A percentile compares a stretch with the other conserved stretches of the same genome.
These are phyloP conservation scores for Saccharomyces hybrid DNA, from an alignment of 1,139 yeast species.

Conservation along the genomic window DNA sequence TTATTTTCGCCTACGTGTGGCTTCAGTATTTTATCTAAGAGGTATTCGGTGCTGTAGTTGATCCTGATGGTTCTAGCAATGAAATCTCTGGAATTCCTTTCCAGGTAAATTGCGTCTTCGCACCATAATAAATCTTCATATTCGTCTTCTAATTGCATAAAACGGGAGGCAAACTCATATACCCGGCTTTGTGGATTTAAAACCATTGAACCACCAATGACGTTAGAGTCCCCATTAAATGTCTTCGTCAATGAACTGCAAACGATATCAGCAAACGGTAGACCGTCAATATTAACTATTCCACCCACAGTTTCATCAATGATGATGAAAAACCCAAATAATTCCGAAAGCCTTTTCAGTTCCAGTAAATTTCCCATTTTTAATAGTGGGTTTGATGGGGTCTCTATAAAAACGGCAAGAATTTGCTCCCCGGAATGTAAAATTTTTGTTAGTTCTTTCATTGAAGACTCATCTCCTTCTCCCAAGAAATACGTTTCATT, in stretches of 20 bases:
- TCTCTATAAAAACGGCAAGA: slow-evolving; percentile 74
- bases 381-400: slow-evolving; percentile 87
- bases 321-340: slow-evolving; percentile 66
- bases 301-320: slow-evolving; percentile 95
- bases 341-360: slow-evolving; percentile 56
- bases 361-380: slow-evolving; percentile 70
- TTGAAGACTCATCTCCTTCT: slow-evolving; percentile 66
- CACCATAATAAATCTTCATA: slow-evolving; percentile 80
- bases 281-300: slow-evolving; percentile 71
- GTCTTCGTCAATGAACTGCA: slow-evolving; percentile 86
- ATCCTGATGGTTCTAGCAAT: slow-evolving; percentile 57
- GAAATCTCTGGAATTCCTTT: slow-evolving; percentile 88
- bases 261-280: slow-evolving; percentile 79
- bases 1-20: slow-evolving; percentile 30
- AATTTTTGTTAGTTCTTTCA: slow-evolving; percentile 54
- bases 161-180: slow-evolving; percentile 46
- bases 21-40: slow-evolving; percentile 42
- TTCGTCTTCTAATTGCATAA: slow-evolving; percentile 38
- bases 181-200: slow-evolving; percentile 58
- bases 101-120: slow-evolving; percentile 88
- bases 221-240: slow-evolving; percentile 90
- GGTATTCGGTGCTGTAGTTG: slow-evolving; percentile 55
- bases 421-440: slow-evolving; percentile 56
- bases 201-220: slow-evolving; percentile 87
- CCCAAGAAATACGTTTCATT: slow-evolving; percentile 87